Conservation (phyloP, 179 eudicot genomes). For the Sideroxylon spinosum region DNA sequence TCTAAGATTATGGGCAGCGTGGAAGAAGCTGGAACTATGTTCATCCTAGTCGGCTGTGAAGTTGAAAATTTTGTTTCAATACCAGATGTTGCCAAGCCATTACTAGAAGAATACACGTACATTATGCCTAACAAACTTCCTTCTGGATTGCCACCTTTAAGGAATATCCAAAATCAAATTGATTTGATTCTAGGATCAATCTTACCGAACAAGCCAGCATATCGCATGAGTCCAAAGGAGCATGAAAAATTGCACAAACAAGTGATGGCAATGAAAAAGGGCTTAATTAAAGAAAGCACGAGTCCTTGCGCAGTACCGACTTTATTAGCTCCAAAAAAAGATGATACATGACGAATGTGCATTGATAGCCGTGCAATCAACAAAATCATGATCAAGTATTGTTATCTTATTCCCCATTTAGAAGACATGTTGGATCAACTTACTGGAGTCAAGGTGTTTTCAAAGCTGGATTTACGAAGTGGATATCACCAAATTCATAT, state of each 20-base stretch:
- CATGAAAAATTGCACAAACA: not conserved
- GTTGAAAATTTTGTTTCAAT: no score
- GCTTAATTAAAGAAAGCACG: not conserved
- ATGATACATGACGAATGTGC: not conserved
- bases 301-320: not conserved
- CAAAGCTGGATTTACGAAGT: no score
- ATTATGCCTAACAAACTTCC: not conserved
- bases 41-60: no score
- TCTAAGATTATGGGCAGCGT: no score
- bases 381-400: no score
- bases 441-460: no score
- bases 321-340: not conserved
- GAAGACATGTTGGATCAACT: no score
- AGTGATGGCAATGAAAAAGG: not conserved
- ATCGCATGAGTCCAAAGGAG: not conserved
- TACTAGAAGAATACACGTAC: no score
- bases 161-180: not conserved
- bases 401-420: no score
- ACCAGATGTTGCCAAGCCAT: no score
- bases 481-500: no score
- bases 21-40: no score
- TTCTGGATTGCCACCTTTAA: not conserved
- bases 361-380: not conserved
- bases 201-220: not conserved
- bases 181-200: not conserved